Evolutionary conservation across 495 filamentous ascomycete species (phyloP).

Genomic region (Lepraria neglecta): DNA sequence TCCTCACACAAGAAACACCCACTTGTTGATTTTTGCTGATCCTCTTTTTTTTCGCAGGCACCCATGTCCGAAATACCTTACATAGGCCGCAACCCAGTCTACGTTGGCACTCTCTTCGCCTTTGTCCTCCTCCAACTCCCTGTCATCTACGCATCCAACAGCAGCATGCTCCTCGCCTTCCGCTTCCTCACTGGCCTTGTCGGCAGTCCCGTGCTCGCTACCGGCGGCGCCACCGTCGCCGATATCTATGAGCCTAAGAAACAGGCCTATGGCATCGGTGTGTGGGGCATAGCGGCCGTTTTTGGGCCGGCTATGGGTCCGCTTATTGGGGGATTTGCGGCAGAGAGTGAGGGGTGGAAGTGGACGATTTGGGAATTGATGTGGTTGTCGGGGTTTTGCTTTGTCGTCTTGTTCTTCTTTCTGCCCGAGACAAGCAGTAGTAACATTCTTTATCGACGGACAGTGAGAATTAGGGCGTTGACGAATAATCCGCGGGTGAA

Average conservation of each 20-base stretch:
- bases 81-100: conserved; percentile 32
- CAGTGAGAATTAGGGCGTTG: conserved; percentile 26
- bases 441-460: conserved; percentile 33
- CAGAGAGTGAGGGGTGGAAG: conserved; percentile 34
- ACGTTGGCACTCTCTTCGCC: conserved; percentile 29
- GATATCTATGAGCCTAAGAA: conserved; percentile 27
- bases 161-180: conserved; percentile 31
- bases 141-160: conserved; percentile 28
- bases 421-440: conserved; percentile 28
- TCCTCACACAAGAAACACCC: no score
- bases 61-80: conserved; percentile 29
- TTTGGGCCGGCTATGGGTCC: conserved; percentile 42
- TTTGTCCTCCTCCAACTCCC: conserved; percentile 31
- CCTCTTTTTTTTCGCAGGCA: conserved; percentile 3
- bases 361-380: conserved; percentile 43
- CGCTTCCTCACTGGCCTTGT: conserved; percentile 34
- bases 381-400: conserved; percentile 29
- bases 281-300: conserved; percentile 34
- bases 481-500: conserved; percentile 33
- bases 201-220: conserved; percentile 32
- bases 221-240: conserved; percentile 33
- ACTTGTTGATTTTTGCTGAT: no score
- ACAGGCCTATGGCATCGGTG: conserved; percentile 24
- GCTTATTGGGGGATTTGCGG: conserved; percentile 40
- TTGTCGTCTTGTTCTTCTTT: conserved; percentile 31